A percentile compares a stretch with the other conserved stretches of the same genome.
Evolutionary conservation across 768 basidiomycete species (phyloP).

Genomic region (Auriscalpium vulgare): DNA sequence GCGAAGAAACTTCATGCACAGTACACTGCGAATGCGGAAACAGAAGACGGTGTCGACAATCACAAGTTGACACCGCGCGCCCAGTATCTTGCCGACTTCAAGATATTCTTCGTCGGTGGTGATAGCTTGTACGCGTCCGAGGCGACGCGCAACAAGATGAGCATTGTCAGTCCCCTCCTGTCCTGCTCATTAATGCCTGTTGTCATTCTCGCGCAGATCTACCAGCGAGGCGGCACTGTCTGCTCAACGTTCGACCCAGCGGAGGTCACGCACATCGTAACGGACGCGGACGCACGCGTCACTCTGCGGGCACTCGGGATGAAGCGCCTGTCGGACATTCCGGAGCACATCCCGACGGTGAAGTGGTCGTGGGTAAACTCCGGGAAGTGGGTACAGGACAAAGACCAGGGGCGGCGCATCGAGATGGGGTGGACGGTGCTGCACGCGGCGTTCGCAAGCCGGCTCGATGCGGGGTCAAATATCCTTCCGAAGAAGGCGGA

Average conservation of each 20-base stretch:
- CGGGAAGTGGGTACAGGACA: not conserved
- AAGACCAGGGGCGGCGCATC: not conserved
- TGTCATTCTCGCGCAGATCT: constrained; percentile 37
- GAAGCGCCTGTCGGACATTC: constrained; percentile 46
- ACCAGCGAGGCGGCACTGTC: constrained; percentile 54
- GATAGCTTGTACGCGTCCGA: constrained; percentile 13
- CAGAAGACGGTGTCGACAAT: not conserved
- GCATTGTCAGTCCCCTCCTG: constrained; percentile 1
- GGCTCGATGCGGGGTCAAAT: constrained; percentile 9
- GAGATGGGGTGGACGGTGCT: constrained; percentile 13
- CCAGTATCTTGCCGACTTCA: constrained; percentile 2
- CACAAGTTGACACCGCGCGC: not conserved
- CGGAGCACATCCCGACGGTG: constrained; percentile 20
- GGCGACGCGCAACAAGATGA: constrained; percentile 12
- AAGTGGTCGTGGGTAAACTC: constrained; percentile 12
- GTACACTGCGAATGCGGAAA: not conserved
- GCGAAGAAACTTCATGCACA: constrained; percentile 5
- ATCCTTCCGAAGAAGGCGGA: not conserved
- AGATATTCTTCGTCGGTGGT: constrained; percentile 13
- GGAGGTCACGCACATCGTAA: constrained; percentile 61
- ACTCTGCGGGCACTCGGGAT: constrained; percentile 37
- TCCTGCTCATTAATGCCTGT: not conserved
- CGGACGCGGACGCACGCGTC: constrained; percentile 28
- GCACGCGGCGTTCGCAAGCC: constrained; percentile 11
- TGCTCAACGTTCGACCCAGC: constrained; percentile 48